Evolutionary conservation across 768 basidiomycete genomes (phyloP).

Genomic region (Rubroboletus pulcherrimus): DNA sequence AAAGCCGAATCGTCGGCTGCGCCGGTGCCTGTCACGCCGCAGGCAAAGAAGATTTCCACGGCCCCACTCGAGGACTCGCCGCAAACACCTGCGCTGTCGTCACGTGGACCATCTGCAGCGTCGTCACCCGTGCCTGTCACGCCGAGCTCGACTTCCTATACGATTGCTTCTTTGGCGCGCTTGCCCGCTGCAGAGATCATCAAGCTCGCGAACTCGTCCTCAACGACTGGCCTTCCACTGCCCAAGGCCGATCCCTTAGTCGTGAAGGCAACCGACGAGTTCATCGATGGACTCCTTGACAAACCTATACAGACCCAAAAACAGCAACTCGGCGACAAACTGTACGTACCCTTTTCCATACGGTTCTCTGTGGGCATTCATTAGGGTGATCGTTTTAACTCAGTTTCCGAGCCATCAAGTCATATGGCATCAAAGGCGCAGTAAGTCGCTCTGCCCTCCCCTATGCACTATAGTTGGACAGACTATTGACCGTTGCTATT

Average conservation of each 20-base stretch:
- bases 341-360: conserved; percentile 40
- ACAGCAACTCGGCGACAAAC: conserved; percentile 76
- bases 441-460: conserved; percentile 39
- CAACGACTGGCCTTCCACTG: conserved; percentile 48
- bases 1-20: conserved; percentile 22
- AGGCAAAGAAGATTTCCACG: conserved; percentile 51
- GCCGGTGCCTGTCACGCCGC: conserved; percentile 55
- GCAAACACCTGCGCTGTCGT: conserved; percentile 73
- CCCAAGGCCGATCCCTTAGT: conserved; percentile 70
- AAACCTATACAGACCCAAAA: conserved; percentile 63
- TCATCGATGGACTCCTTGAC: conserved; percentile 58
- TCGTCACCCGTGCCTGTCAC: conserved; percentile 68
- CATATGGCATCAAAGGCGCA: conserved; percentile 77
- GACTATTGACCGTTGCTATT: conserved; percentile 3
- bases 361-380: conserved; percentile 18
- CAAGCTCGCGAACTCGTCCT: conserved; percentile 52
- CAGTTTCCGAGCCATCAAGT: conserved; percentile 61
- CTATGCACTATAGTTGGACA: background rate
- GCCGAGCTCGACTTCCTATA: conserved; percentile 48
- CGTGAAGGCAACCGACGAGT: conserved; percentile 66
- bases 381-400: conserved; percentile 14
- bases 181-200: conserved; percentile 77
- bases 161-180: conserved; percentile 65
- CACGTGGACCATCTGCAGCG: conserved; percentile 66
- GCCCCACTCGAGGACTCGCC: conserved; percentile 49